Conservation (phyloP, 371 early-diverging fungal genomes). For the Mucor saturninus region DNA sequence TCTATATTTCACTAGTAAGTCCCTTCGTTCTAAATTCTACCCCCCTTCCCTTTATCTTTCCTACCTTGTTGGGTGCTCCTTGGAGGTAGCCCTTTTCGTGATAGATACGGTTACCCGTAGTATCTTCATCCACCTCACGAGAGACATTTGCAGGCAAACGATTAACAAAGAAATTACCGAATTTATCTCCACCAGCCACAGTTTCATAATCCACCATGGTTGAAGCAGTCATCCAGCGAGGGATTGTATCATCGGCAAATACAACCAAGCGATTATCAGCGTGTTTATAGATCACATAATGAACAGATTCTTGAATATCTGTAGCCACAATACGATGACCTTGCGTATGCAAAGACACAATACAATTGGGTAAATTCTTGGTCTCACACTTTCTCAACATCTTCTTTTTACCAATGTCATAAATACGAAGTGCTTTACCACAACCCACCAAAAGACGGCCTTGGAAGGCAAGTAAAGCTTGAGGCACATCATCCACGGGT, state of each 20-base stretch:
- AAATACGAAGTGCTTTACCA: conserved; percentile 87
- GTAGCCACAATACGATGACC: conserved; percentile 86
- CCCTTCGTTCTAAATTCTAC: too few species aligned
- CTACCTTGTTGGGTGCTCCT: conserved; percentile 88
- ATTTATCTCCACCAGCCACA: conserved; percentile 93
- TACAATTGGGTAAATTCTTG: conserved; percentile 74
- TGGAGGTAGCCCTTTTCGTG: conserved; percentile 80
- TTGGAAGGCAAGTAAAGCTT: conserved; percentile 85
- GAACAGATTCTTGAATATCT: conserved; percentile 90
- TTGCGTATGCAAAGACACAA: conserved; percentile 79
- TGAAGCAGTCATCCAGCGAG: conserved; percentile 84
- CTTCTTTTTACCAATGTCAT: conserved; percentile 91
- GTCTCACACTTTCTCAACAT: conserved; percentile 91
- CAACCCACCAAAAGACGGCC: conserved; percentile 89
- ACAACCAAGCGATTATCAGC: conserved; percentile 82
- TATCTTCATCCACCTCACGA: conserved; percentile 86
- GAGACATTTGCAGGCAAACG: conserved; percentile 71
- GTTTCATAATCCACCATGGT: conserved; percentile 93
- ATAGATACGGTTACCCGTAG: conserved; percentile 79
- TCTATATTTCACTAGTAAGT: conserved; percentile 27
- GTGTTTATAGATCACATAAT: conserved; percentile 76
- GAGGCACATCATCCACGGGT: conserved; percentile 84
- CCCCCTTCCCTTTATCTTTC: neutral
- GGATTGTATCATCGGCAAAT: conserved; percentile 94
- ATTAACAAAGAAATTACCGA: conserved; percentile 89